Percentiles rank a stretch among this genome's conserved stretches.
Conservation (phyloP, 306 rosid genomes). For the Begonia masoniana region DNA sequence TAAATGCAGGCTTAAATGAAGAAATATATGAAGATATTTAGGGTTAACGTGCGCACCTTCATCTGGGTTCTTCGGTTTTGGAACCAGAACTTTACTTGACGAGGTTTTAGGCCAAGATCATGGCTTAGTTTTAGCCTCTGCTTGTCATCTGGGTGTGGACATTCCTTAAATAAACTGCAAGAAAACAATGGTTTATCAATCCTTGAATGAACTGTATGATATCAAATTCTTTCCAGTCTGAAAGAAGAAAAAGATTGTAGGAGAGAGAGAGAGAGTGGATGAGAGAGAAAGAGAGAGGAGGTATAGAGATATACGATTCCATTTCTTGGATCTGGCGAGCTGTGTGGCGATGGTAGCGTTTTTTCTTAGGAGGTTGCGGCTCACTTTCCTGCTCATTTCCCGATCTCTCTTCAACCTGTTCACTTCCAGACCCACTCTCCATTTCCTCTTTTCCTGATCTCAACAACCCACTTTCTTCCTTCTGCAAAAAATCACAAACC, state of each 20-base stretch:
- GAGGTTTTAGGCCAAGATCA: constrained; percentile 74
- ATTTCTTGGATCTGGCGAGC: constrained; percentile 98
- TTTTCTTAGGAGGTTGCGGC: constrained; percentile 40
- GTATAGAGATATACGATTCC: constrained; percentile 46
- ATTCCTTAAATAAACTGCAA: constrained; percentile 73
- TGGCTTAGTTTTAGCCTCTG: constrained; percentile 74
- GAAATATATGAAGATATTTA: not conserved
- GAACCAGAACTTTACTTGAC: constrained; percentile 98
- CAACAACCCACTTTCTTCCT: not conserved
- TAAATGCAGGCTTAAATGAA: constrained; percentile 5
- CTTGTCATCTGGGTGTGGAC: constrained; percentile 98
- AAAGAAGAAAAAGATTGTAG: no score
- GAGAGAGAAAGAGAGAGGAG: not conserved
- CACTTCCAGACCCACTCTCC: constrained; percentile 73
- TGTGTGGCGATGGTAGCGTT: constrained; percentile 90
- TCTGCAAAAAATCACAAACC: not conserved
- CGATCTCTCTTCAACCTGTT: constrained; percentile 43
- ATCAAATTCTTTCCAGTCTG: not conserved
- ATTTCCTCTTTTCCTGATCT: constrained; percentile 58
- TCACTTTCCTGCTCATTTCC: constrained; percentile 38
- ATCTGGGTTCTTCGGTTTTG: constrained; percentile 94
- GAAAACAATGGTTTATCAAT: not conserved
- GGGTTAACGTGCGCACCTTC: constrained; percentile 37
- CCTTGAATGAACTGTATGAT: not conserved
- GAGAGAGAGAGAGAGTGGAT: not conserved